These are phyloP conservation scores for Yamadazyma oceani DNA, from an alignment of 1,139 yeast species.

Conservation along the genomic window DNA sequence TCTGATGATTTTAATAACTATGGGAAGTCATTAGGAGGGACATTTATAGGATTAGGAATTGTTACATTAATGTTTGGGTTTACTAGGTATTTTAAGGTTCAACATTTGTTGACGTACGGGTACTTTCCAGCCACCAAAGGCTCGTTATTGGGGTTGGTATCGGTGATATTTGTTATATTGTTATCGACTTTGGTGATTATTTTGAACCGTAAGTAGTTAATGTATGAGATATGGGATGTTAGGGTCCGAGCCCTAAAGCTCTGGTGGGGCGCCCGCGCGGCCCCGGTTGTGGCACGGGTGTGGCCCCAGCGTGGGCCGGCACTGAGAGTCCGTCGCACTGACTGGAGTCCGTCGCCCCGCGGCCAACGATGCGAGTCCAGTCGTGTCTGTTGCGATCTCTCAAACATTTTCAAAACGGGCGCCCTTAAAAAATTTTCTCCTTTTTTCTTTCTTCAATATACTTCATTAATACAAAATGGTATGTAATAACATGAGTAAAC, in stretches of 20 bases:
- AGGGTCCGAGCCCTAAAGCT: no score
- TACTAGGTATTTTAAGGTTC: constrained; percentile 36
- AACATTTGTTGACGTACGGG: constrained; percentile 25
- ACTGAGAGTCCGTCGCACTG: no score
- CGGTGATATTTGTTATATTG: constrained; percentile 22
- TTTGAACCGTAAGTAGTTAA: no score
- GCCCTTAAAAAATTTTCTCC: constrained; percentile 2
- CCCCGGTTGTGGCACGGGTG: no score
- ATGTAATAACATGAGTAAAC: constrained; percentile 16
- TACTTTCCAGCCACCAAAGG: constrained; percentile 33
- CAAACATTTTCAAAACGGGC: no score
- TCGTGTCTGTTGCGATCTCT: no score
- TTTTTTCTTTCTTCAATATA: constrained; percentile 14
- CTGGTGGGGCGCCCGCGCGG: no score
- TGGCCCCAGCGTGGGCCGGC: no score
- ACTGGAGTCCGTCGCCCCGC: no score
- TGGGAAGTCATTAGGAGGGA: constrained; percentile 40
- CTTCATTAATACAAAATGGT: constrained; percentile 23
- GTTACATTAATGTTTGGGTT: constrained; percentile 34
- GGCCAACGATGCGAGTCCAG: no score
- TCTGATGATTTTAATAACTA: constrained; percentile 14
- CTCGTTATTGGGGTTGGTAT: constrained; percentile 22
- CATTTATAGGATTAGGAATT: constrained; percentile 37
- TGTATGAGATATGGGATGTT: no score
- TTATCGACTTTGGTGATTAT: constrained; percentile 25